Evolutionary conservation across 2,329 filamentous ascomycete species (phyloP), one percentile per base, ranked within the genome.

Genomic region (Ceratocystis huliohia): DNA sequence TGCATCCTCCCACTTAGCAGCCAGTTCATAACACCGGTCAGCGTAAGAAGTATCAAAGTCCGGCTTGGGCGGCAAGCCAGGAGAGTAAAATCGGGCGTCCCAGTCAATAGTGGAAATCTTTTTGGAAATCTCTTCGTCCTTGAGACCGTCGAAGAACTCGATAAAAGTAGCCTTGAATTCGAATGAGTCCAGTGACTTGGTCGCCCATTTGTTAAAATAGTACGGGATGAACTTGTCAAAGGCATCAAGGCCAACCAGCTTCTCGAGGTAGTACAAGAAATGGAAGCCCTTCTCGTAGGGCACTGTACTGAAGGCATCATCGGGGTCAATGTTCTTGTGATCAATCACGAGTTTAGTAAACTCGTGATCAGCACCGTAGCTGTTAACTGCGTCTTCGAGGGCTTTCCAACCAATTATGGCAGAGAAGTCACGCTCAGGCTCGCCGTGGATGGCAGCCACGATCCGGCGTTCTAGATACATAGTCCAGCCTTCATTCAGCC

Each of bases 271-370:
- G 75, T 91, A 96, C 59, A 99, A 81, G 75, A 97, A 95, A 73
- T 89, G 89, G 76, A 96, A 97, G 2, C 93, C 93, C 77, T 99
- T 97, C 74, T 97, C 93, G 72, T 99, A 99, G 0, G 94, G 91
- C 44, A 97, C 81, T 30, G 85, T 88, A 70, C 89, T 95, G 78
- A 97, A 99, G 1, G 93, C 89, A 75, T 99, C 94, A 74, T 97
- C 94, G 0, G 94, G 94, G 72, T 97, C 93, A 70, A 94, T 87
- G 67, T 90, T 91, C 73, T 93, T 89, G 69, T 97, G 86, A 74
- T 90, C 86, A 68, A 92, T 83, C 70, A 96, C 85, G 65, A 99
- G 82, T 75, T 95, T 95, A 6, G 94, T 99, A 78, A 94, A 97
- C 71, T 93, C 88, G 73, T 96, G 91, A 70, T 95, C 88, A 64